Evolutionary conservation across 257 asterid genomes (phyloP), one percentile per base, ranked within the genome.

Genomic region (Solanum pennellii): DNA sequence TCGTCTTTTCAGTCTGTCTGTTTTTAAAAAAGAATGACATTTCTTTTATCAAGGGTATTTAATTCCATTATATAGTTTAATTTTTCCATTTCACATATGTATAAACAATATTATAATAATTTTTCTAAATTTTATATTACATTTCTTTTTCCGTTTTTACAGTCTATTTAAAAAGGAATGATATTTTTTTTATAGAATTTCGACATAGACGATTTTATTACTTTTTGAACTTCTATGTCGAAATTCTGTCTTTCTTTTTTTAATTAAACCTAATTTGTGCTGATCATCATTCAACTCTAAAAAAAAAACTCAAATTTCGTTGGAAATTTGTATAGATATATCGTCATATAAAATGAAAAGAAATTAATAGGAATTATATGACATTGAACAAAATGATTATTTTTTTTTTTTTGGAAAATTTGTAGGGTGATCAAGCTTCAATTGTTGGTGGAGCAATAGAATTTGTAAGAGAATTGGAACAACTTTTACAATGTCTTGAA

Each of bases 401-500:
- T 37, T 0, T 31, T 33, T 3, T 27, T 27, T 44, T 86, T 62
- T 13, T 44, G 77, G 25, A 18, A 37, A 44, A 21, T 77, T 6
- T 44, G 9, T 69, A 97, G 99, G 98, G 99, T 37, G 99, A 97
- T 91, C 99, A 97, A 92, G 98, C 99, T 20, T 97, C 99, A 3
- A 97, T 95, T 91, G 92, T 97, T 3, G 99, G 99, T 5, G 99
- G 99, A 84, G 99, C 99, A 16, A 97, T 95, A 3, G 99, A 97
- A 91, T 97, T 95, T 47, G 99, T 97, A 80, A 92, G 96, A 83
- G 99, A 95, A 76, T 72, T 95, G 35, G 99, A 97, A 49, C 99
- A 97, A 83, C 99, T 97, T 10, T 90, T 97, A 37, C 98, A 97
- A 88, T 97, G 99, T 92, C 96, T 97, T 9, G 99, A 95, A 90